These are phyloP conservation scores for Wickerhamiella azyma DNA, from an alignment of 805 yeast species.

Conservation along the genomic window DNA sequence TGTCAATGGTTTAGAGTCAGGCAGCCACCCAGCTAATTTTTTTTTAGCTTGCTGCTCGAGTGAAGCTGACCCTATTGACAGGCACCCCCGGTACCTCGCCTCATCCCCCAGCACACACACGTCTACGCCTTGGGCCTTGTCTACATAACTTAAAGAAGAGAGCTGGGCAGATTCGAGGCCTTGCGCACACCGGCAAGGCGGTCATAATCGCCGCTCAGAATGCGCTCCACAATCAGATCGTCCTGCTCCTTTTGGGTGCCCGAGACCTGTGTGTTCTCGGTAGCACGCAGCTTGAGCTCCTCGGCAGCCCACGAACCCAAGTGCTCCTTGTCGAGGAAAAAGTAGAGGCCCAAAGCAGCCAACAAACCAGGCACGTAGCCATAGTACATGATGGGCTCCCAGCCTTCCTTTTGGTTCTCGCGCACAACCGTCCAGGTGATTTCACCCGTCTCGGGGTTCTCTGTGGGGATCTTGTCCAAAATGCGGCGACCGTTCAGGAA, in stretches of 20 bases:
- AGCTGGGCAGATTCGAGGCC: constrained; percentile 25
- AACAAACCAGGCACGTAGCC: constrained; percentile 58
- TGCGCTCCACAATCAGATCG: constrained; percentile 65
- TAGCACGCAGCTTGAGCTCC: constrained; percentile 64
- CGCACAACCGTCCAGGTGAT: constrained; percentile 67
- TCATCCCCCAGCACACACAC: too few species aligned
- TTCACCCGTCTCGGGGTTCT: constrained; percentile 65
- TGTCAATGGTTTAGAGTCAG: too few species aligned
- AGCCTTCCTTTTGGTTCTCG: constrained; percentile 66
- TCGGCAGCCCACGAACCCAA: constrained; percentile 69
- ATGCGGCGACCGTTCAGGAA: constrained; percentile 46
- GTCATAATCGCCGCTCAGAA: constrained; percentile 75
- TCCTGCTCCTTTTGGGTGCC: constrained; percentile 50
- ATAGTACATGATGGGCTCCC: constrained; percentile 67
- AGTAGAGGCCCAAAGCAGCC: constrained; percentile 37
- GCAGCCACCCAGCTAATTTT: too few species aligned
- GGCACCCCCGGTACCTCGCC: too few species aligned
- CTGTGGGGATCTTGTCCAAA: constrained; percentile 72
- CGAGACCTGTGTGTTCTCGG: constrained; percentile 37
- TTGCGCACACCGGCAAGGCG: constrained; percentile 29
- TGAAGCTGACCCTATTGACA: too few species aligned
- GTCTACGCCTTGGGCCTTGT: too few species aligned
- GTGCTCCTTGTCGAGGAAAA: constrained; percentile 39
- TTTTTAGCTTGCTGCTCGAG: too few species aligned
- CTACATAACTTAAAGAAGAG: constrained; percentile 20